Evolutionary conservation across 139 green algal genomes (phyloP).

Genomic region (Picochlorum sp.): DNA sequence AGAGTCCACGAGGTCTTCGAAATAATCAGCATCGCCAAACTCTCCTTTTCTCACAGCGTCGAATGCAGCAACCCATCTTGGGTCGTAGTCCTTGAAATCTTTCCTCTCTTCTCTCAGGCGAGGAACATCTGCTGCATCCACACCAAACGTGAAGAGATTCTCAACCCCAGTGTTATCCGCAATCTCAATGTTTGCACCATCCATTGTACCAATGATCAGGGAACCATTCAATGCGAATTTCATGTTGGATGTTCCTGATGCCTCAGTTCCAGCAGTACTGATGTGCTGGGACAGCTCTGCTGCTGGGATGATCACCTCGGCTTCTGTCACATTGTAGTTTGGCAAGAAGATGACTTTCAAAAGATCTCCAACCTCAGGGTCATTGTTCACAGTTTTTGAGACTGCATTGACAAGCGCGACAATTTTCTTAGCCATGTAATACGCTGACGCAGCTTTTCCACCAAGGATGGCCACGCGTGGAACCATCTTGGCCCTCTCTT

Average conservation of each 20-base stretch:
- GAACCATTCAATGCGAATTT: constrained; percentile 98
- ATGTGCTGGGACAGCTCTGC: constrained; percentile 81
- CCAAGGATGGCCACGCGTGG: constrained; percentile 62
- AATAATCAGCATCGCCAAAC: constrained; percentile 89
- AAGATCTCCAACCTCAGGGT: constrained; percentile 75
- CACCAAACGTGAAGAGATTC: constrained; percentile 83
- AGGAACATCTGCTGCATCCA: constrained; percentile 51
- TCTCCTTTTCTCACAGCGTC: constrained; percentile 52
- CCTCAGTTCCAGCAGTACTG: constrained; percentile 76
- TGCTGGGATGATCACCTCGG: constrained; percentile 76
- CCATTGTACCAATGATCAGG: constrained; percentile 97
- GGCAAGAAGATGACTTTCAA: constrained; percentile 89
- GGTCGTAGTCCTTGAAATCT: constrained; percentile 69
- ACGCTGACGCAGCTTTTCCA: constrained; percentile 85
- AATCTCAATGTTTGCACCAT: constrained; percentile 99
- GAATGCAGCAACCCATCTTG: constrained; percentile 51
- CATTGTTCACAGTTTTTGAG: constrained; percentile 81
- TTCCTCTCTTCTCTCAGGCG: constrained; percentile 69
- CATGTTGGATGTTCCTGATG: constrained; percentile 96
- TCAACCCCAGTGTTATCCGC: constrained; percentile 75
- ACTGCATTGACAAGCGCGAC: constrained; percentile 77
- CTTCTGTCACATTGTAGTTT: constrained; percentile 91
- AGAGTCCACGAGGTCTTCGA: constrained; percentile 76
- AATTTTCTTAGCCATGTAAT: constrained; percentile 98
- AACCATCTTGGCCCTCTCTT: constrained; percentile 45